Conservation (phyloP, 2,329 filamentous ascomycete genomes). For the Daldinia eschscholtzii region DNA sequence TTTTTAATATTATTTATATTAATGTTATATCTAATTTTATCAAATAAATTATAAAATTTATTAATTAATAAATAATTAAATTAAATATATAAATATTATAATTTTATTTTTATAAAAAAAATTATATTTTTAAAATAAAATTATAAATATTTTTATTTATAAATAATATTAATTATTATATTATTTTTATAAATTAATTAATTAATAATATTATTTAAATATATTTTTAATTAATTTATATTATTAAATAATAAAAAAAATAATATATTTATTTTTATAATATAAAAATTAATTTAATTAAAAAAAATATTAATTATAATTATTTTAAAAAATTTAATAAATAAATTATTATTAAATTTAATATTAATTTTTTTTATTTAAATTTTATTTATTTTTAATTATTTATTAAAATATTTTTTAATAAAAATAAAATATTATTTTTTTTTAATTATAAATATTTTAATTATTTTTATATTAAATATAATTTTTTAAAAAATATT, state of each 20-base stretch:
- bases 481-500: neutral
- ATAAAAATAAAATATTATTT: too few relatives aligned
- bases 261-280: neutral
- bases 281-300: neutral
- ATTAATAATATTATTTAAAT: conserved; percentile 6
- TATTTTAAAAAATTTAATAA: conserved; percentile 2
- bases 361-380: neutral
- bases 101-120: neutral
- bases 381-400: too few relatives aligned
- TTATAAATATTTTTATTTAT: neutral
- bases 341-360: conserved; percentile 2
- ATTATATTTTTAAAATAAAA: neutral
- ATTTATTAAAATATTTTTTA: too few relatives aligned
- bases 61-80: neutral
- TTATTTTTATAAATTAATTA: neutral
- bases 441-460: too few relatives aligned
- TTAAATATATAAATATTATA: neutral
- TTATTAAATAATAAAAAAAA: neutral
- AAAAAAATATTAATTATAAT: neutral
- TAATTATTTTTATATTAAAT: too few relatives aligned
- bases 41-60: conserved; percentile 4
- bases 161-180: neutral
- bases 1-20: conserved; percentile 5
- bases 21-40: conserved; percentile 1
- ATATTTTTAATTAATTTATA: conserved; percentile 6